A percentile compares a stretch with the other conserved stretches of the same genome.
Evolutionary conservation across 768 basidiomycete species (phyloP).

Genomic region (Hemileccinum impolitum): DNA sequence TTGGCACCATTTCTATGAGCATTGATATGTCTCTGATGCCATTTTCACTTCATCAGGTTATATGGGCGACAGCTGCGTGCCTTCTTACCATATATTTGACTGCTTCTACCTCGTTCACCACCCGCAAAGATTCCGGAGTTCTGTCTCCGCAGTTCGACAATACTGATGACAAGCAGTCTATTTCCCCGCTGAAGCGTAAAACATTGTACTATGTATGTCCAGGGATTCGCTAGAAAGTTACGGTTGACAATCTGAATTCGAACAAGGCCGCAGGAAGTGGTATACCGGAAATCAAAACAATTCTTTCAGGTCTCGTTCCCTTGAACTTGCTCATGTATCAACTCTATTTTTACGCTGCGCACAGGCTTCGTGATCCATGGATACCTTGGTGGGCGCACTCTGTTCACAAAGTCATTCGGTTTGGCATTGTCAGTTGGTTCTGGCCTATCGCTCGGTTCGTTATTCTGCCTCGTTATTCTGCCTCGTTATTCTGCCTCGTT

Average conservation of each 20-base stretch:
- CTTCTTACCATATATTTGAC: slow-evolving; percentile 85
- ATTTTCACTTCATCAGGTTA: slow-evolving; percentile 43
- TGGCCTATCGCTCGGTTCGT: slow-evolving; percentile 77
- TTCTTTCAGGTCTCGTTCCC: slow-evolving; percentile 62
- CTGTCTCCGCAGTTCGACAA: slow-evolving; percentile 47
- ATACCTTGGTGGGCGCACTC: slow-evolving; percentile 85
- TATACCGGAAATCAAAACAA: slow-evolving; percentile 96
- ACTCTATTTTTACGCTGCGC: slow-evolving; percentile 2
- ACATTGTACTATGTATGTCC: slow-evolving; percentile 78
- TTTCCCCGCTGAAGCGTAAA: slow-evolving; percentile 48
- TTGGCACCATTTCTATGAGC: slow-evolving; percentile 38
- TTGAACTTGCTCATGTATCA: slow-evolving; percentile 5
- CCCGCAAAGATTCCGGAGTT: slow-evolving; percentile 85
- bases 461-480: slow-evolving; percentile 12
- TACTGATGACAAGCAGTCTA: slow-evolving; percentile 20
- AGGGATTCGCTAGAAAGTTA: not conserved
- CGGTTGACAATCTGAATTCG: slow-evolving; percentile 12
- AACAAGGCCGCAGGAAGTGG: slow-evolving; percentile 88
- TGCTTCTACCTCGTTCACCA: slow-evolving; percentile 82
- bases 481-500: not conserved
- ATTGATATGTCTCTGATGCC: slow-evolving; percentile 1
- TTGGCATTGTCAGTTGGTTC: slow-evolving; percentile 89
- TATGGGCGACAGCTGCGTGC: slow-evolving; percentile 68
- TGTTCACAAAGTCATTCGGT: slow-evolving; percentile 89
- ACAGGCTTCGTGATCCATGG: slow-evolving; percentile 95